A percentile compares a stretch with the other conserved stretches of the same genome.
Conservation (phyloP, 257 asterid genomes). For the Solanum chiquidenum region DNA sequence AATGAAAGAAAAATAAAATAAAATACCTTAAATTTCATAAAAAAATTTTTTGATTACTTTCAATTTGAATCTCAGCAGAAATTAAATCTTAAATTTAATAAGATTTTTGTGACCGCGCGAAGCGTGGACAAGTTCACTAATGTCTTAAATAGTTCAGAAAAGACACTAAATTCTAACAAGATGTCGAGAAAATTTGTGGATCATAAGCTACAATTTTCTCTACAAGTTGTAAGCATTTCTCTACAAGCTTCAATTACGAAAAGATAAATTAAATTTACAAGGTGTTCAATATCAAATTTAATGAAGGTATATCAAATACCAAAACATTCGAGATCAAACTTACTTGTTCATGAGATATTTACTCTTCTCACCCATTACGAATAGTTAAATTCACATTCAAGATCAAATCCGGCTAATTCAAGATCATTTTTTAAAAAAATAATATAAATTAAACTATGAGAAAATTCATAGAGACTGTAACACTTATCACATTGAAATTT, state of each 20-base stretch:
- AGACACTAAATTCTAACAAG: background rate
- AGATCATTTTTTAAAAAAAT: background rate
- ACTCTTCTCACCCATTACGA: rapidly evolving
- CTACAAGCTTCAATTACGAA: background rate
- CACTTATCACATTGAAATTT: background rate
- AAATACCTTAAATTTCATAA: too few species aligned
- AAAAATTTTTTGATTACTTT: too few species aligned
- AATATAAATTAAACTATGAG: background rate
- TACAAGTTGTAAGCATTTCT: background rate
- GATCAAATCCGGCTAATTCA: background rate
- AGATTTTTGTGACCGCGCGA: too few species aligned
- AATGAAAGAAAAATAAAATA: too few species aligned
- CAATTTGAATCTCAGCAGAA: too few species aligned
- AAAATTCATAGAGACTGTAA: background rate
- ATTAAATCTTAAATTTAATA: too few species aligned
- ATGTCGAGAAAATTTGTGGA: background rate
- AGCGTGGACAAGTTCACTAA: too few species aligned
- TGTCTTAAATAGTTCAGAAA: background rate
- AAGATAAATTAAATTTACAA: background rate
- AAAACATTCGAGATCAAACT: background rate
- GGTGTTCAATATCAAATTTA: background rate
- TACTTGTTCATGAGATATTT: background rate
- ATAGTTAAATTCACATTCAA: background rate
- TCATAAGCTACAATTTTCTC: background rate
- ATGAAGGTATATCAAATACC: background rate